These are phyloP conservation scores for Kodamaea neixiangensis DNA, from an alignment of 805 yeast genomes.

Conservation along the genomic window DNA sequence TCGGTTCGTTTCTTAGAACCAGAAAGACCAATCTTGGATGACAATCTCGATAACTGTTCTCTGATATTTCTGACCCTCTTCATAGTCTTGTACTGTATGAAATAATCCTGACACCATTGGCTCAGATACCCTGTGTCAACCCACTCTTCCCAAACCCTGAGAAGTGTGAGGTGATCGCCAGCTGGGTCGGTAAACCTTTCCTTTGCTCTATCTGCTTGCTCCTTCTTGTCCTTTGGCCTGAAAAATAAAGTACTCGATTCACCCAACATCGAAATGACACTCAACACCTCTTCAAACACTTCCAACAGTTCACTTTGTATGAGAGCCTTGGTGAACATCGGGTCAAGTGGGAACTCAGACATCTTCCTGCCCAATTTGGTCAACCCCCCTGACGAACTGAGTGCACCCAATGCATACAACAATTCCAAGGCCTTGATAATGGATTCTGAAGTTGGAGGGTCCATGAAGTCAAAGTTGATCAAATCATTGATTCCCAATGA, in stretches of 20 bases:
- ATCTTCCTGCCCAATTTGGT: slow-evolving; percentile 78
- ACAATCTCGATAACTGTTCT: slow-evolving; percentile 63
- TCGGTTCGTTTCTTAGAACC: slow-evolving; percentile 14
- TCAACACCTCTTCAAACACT: slow-evolving; percentile 68
- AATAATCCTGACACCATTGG: slow-evolving; percentile 86
- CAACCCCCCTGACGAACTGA: slow-evolving; percentile 74
- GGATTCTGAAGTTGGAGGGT: slow-evolving; percentile 76
- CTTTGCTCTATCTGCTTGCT: slow-evolving; percentile 64
- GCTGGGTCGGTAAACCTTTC: slow-evolving; percentile 53
- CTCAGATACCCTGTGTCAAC: slow-evolving; percentile 61
- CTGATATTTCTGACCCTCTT: slow-evolving; percentile 68
- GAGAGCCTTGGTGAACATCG: slow-evolving; percentile 79
- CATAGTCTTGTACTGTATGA: slow-evolving; percentile 73
- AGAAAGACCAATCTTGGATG: slow-evolving; percentile 52
- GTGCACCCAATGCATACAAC: slow-evolving; percentile 84
- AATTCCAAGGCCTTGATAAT: slow-evolving; percentile 76
- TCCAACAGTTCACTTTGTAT: slow-evolving; percentile 59
- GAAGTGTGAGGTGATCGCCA: slow-evolving; percentile 80
- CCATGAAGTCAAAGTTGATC: slow-evolving; percentile 85
- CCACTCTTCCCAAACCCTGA: slow-evolving; percentile 82
- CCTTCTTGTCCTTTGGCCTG: slow-evolving; percentile 66
- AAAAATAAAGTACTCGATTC: slow-evolving; percentile 72
- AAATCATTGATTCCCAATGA: slow-evolving; percentile 86
- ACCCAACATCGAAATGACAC: slow-evolving; percentile 81
- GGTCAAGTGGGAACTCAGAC: slow-evolving; percentile 93